Evolutionary conservation across 2,329 filamentous ascomycete genomes (phyloP).

Genomic region (Xylariaceae sp.): DNA sequence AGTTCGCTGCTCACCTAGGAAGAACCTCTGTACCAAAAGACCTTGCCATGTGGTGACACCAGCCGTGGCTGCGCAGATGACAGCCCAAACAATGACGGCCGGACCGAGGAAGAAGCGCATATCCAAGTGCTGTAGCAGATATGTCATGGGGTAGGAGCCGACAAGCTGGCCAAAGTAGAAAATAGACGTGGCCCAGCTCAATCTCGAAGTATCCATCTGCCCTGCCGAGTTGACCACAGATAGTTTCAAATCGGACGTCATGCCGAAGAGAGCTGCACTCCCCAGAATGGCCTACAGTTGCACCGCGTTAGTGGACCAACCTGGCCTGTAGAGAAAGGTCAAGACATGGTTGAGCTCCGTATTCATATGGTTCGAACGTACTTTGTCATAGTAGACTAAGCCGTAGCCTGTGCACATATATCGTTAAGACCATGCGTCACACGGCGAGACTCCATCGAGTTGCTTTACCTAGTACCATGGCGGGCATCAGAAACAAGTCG

Average conservation of each 20-base stretch:
- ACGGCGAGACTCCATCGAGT: too few relatives aligned
- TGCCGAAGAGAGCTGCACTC: conserved; percentile 70
- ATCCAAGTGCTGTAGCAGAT: conserved; percentile 65
- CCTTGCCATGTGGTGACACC: conserved; percentile 62
- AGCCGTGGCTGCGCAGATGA: conserved; percentile 66
- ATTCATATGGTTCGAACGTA: conserved; percentile 20
- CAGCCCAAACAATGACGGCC: conserved; percentile 64
- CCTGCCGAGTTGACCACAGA: conserved; percentile 51
- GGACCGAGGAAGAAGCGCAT: conserved; percentile 62
- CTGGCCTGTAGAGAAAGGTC: background rate
- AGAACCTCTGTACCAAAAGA: conserved; percentile 65
- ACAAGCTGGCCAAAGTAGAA: conserved; percentile 81
- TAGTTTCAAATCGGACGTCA: conserved; percentile 67
- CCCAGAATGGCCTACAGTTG: conserved; percentile 63
- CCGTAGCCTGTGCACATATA: conserved; percentile 43
- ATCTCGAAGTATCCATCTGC: conserved; percentile 61
- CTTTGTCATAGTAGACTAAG: conserved; percentile 69
- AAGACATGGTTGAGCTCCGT: background rate
- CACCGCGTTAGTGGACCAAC: background rate
- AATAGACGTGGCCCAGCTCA: conserved; percentile 74
- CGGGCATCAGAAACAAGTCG: conserved; percentile 64
- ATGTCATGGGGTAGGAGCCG: conserved; percentile 72
- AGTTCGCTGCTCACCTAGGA: conserved; percentile 37
- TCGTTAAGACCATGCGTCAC: too few relatives aligned
- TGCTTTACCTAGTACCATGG: conserved; percentile 54